Conservation (phyloP, 148 eudicot genomes). For the Polygonum maritimum region DNA sequence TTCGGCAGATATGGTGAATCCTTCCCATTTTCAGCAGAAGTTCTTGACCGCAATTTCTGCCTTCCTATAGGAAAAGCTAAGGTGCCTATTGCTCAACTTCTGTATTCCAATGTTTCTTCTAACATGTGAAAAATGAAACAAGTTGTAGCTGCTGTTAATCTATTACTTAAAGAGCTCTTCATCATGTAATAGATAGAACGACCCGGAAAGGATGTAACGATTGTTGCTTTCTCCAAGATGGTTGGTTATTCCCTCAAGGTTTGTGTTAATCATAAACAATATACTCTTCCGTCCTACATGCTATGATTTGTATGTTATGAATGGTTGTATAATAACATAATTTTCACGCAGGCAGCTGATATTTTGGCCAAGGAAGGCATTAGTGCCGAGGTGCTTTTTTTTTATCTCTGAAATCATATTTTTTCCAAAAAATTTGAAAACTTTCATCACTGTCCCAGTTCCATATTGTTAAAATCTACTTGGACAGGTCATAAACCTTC, state of each 20-base stretch:
- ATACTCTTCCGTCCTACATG: background rate
- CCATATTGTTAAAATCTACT: background rate
- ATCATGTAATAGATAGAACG: constrained; percentile 44
- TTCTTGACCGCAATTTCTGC: constrained; percentile 74
- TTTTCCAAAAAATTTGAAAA: background rate
- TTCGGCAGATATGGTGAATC: constrained; percentile 75
- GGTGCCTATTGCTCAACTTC: constrained; percentile 27
- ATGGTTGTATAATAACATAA: background rate
- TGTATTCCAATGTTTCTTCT: background rate
- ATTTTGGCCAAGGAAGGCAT: constrained; percentile 88
- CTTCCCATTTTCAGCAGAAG: constrained; percentile 83
- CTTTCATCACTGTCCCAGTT: background rate
- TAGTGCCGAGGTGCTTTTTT: constrained; percentile 61
- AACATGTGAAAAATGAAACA: background rate
- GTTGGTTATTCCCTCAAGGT: constrained; percentile 91
- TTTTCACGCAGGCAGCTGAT: constrained; percentile 62
- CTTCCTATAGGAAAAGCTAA: constrained; percentile 96
- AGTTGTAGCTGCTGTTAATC: background rate
- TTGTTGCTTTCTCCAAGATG: constrained; percentile 84
- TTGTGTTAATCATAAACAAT: constrained; percentile 11
- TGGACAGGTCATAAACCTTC: constrained; percentile 69
- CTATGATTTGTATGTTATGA: background rate
- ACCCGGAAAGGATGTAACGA: constrained; percentile 68
- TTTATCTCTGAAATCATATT: background rate
- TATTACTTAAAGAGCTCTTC: background rate